These are phyloP conservation scores for Arabis alpina DNA, from an alignment of 345 rosid genomes.

Conservation along the genomic window DNA sequence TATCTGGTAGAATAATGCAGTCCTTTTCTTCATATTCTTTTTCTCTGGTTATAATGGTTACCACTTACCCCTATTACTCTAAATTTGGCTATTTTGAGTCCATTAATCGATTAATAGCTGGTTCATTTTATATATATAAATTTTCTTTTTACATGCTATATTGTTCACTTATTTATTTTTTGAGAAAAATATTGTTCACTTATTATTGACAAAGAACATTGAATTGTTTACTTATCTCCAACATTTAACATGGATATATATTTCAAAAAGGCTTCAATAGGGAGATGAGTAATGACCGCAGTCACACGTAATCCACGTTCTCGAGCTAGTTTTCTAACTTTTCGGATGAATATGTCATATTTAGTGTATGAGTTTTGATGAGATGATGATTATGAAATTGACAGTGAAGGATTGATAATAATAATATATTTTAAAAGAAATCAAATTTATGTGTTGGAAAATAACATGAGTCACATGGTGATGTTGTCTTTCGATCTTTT, in stretches of 20 bases:
- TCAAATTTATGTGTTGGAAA: slow-evolving; percentile 29
- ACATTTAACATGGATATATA: slow-evolving; percentile 9
- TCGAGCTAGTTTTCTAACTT: slow-evolving; percentile 3
- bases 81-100: background rate
- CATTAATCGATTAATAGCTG: background rate
- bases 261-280: background rate
- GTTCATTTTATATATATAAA: background rate
- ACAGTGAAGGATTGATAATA: slow-evolving; percentile 4
- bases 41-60: background rate
- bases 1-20: background rate
- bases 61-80: background rate
- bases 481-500: slow-evolving; percentile 28
- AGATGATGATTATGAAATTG: slow-evolving; percentile 37
- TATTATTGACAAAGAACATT: too few relatives aligned
- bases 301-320: slow-evolving; percentile 25
- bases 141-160: too few relatives aligned
- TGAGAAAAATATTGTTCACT: background rate
- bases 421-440: background rate
- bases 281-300: background rate
- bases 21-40: background rate
- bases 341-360: slow-evolving; percentile 16
- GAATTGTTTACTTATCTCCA: background rate
- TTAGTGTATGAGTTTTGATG: slow-evolving; percentile 23
- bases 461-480: slow-evolving; percentile 42
- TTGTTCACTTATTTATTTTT: background rate